Conservation (phyloP, 257 asterid genomes). For the Solanum sitiens region DNA sequence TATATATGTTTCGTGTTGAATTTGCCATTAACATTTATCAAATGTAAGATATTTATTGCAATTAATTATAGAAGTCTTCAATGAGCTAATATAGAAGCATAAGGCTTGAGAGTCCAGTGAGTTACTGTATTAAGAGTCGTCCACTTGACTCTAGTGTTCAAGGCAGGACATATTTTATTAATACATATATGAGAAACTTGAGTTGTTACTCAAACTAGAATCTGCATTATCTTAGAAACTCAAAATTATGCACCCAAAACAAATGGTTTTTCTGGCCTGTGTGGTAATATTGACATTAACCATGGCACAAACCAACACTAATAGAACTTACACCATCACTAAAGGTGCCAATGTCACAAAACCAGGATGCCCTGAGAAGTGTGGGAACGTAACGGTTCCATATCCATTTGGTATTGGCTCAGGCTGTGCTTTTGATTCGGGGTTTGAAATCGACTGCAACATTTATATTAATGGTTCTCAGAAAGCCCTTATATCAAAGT, state of each 20-base stretch:
- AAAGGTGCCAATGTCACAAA: neutral
- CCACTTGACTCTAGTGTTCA: too few relatives aligned
- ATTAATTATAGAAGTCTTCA: too few relatives aligned
- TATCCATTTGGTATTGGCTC: slow-evolving; percentile 43
- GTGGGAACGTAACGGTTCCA: slow-evolving; percentile 38
- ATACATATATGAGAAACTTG: neutral
- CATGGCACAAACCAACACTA: neutral
- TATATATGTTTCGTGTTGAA: too few relatives aligned
- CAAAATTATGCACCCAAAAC: neutral
- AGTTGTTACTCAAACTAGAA: too few relatives aligned
- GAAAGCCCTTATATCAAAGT: neutral
- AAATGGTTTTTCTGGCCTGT: neutral
- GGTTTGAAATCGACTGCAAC: slow-evolving; percentile 29
- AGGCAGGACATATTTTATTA: too few relatives aligned
- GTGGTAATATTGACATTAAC: neutral
- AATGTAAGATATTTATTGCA: too few relatives aligned
- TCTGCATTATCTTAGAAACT: too few relatives aligned
- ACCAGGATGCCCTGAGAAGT: slow-evolving; percentile 28
- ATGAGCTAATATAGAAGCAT: too few relatives aligned
- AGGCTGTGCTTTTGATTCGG: slow-evolving; percentile 13
- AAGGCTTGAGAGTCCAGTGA: too few relatives aligned
- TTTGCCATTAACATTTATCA: too few relatives aligned
- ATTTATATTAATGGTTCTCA: neutral
- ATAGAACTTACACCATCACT: neutral
- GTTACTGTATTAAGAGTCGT: too few relatives aligned